These are phyloP conservation scores for Boletus edulis DNA, from an alignment of 768 basidiomycete species.

Conservation along the genomic window DNA sequence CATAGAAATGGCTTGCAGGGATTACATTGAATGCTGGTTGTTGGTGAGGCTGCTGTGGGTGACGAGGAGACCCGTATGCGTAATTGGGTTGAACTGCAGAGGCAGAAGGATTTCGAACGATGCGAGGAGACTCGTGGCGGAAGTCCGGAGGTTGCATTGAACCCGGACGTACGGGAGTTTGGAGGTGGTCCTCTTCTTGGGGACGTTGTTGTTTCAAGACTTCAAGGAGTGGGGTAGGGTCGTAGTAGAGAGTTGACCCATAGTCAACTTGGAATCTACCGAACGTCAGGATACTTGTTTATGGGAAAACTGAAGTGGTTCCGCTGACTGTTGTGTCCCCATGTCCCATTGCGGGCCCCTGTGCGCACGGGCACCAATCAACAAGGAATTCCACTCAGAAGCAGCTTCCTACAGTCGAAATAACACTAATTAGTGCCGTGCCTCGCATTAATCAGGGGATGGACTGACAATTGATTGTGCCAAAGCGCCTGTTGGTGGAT, in stretches of 20 bases:
- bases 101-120: constrained; percentile 29
- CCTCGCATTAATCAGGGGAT: background rate
- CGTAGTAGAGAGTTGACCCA: constrained; percentile 69
- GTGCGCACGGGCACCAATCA: constrained; percentile 75
- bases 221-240: constrained; percentile 60
- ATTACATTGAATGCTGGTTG: constrained; percentile 31
- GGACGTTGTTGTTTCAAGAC: constrained; percentile 40
- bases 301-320: background rate
- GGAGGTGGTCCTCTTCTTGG: constrained; percentile 27
- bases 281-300: background rate
- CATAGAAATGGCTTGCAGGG: constrained; percentile 44
- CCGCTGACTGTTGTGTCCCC: constrained; percentile 76
- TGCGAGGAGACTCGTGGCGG: constrained; percentile 34
- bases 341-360: constrained; percentile 88
- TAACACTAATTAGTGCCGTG: background rate
- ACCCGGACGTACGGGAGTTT: constrained; percentile 17
- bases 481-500: constrained; percentile 41
- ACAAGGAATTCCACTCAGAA: constrained; percentile 82
- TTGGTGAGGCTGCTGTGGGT: constrained; percentile 25
- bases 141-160: constrained; percentile 35
- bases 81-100: constrained; percentile 30
- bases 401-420: constrained; percentile 55
- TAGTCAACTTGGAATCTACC: constrained; percentile 73
- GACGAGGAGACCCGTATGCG: constrained; percentile 30
- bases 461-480: constrained; percentile 64